A percentile compares a stretch with the other conserved stretches of the same genome.
Conservation (phyloP, 805 yeast genomes). For the Candida peoriensis region DNA sequence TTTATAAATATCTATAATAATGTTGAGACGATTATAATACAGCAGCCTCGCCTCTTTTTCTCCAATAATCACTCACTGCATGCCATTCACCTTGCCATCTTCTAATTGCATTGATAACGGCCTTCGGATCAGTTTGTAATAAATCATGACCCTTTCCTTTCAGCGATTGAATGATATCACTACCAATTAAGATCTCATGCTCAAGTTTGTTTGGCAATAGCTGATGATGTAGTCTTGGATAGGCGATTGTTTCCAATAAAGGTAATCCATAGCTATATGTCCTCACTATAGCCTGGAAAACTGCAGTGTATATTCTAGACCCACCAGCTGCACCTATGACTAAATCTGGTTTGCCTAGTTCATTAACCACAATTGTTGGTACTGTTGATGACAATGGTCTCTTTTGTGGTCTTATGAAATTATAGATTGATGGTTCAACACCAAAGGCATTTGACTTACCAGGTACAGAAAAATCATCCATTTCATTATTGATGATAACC, state of each 20-base stretch:
- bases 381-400: conserved; percentile 83
- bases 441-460: conserved; percentile 68
- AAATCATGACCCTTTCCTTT: conserved; percentile 45
- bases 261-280: conserved; percentile 52
- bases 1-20: too few relatives aligned
- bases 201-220: conserved; percentile 65
- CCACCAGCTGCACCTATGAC: conserved; percentile 96
- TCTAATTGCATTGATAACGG: conserved; percentile 56
- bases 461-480: conserved; percentile 91
- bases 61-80: conserved; percentile 89
- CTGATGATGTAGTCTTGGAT: conserved; percentile 87
- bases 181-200: conserved; percentile 53
- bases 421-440: conserved; percentile 74
- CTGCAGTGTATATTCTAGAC: conserved; percentile 75
- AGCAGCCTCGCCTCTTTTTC: conserved; percentile 72
- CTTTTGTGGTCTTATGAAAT: conserved; percentile 67
- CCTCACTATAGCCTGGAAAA: conserved; percentile 75
- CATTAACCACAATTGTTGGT: conserved; percentile 62
- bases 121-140: conserved; percentile 37
- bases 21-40: conserved; percentile 22
- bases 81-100: conserved; percentile 35
- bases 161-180: conserved; percentile 34
- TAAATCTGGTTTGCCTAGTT: conserved; percentile 48
- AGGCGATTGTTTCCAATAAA: conserved; percentile 64
- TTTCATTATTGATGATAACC: conserved; percentile 76